Evolutionary conservation across 192 early-diverging fungal genomes (phyloP).

Genomic region (Chytriomyces confervae): DNA sequence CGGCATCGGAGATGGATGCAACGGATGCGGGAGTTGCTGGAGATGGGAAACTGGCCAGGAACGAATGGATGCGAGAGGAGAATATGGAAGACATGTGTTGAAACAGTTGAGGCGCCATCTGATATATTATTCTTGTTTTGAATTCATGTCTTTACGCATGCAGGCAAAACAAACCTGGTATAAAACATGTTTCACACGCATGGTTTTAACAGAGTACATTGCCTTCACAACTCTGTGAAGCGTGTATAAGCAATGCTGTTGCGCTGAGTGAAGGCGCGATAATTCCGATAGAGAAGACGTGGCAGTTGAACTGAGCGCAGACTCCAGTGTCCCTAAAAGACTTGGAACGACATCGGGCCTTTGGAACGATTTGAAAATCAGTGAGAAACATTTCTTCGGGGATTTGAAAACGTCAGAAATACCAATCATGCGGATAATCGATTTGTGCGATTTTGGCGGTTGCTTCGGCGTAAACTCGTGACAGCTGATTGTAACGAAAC

Average conservation of each 20-base stretch:
- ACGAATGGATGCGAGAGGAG: constrained; percentile 59
- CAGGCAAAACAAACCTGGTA: constrained; percentile 46
- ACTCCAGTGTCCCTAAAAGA: constrained; percentile 63
- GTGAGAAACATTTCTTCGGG: not conserved
- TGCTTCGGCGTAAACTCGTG: constrained; percentile 65
- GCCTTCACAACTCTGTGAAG: constrained; percentile 78
- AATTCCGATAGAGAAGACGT: not conserved
- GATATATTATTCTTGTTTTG: constrained; percentile 31
- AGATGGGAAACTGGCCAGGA: constrained; percentile 51
- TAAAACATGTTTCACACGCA: constrained; percentile 66
- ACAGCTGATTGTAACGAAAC: not conserved
- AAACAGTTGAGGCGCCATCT: constrained; percentile 77
- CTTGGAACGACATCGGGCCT: constrained; percentile 68
- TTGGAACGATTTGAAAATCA: constrained; percentile 8
- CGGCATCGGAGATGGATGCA: constrained; percentile 8
- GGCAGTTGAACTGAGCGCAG: constrained; percentile 42
- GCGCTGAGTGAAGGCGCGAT: constrained; percentile 51
- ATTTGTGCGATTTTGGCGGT: constrained; percentile 82
- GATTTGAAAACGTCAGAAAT: not conserved
- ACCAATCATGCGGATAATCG: constrained; percentile 91
- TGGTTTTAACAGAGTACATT: constrained; percentile 68
- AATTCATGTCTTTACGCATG: constrained; percentile 8
- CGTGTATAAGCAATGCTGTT: constrained; percentile 75
- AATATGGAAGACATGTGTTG: constrained; percentile 71
- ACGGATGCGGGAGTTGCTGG: not conserved